Evolutionary conservation across 305 asterid species (phyloP).

Genomic region (Solanum hybrid): DNA sequence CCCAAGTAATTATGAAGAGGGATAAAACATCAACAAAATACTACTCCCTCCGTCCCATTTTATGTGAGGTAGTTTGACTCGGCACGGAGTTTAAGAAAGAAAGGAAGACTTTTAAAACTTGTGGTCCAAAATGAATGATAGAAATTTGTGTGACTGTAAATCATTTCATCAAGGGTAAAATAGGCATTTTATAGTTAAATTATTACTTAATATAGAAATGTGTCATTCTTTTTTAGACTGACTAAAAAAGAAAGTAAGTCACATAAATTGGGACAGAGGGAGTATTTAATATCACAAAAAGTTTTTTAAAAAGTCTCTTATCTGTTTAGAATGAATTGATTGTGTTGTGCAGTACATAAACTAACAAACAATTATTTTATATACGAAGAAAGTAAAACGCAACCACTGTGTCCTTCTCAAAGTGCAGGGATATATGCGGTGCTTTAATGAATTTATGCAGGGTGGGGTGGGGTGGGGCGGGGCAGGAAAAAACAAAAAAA

Average conservation of each 20-base stretch:
- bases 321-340: background rate
- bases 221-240: too few relatives aligned
- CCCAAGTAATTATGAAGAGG: background rate
- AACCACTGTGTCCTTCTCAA: background rate
- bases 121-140: too few relatives aligned
- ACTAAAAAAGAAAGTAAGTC: too few relatives aligned
- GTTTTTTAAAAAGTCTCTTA: background rate
- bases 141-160: too few relatives aligned
- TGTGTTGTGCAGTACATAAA: background rate
- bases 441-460: background rate
- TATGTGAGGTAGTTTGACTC: too few relatives aligned
- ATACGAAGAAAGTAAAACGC: background rate
- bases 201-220: too few relatives aligned
- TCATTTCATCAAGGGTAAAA: too few relatives aligned
- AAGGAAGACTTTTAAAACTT: too few relatives aligned
- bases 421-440: background rate
- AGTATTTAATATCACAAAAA: background rate
- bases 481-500: background rate
- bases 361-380: background rate
- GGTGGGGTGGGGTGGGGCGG: background rate
- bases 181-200: too few relatives aligned
- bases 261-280: too few relatives aligned
- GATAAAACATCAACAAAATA: background rate
- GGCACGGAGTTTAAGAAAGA: too few relatives aligned
- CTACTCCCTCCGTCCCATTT: background rate